Percentiles rank a stretch among this genome's conserved stretches.
These are phyloP conservation scores for Aureobasidium uvarum DNA, from an alignment of 2,329 filamentous ascomycete genomes.

Conservation along the genomic window DNA sequence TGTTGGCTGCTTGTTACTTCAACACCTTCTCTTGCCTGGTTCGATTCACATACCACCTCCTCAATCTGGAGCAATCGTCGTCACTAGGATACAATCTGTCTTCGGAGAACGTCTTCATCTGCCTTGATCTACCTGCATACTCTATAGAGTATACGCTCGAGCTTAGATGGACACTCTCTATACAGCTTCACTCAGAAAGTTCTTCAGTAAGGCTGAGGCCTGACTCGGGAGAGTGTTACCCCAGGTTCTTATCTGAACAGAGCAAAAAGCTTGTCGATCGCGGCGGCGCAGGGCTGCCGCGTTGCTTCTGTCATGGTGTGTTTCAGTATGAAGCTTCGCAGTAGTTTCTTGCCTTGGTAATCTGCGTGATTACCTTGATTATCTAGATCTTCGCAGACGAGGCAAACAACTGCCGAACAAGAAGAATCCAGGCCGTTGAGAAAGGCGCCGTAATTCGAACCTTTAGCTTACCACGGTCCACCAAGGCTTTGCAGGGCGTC, in stretches of 20 bases:
- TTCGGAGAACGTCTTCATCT: no score
- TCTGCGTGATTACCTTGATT: neutral
- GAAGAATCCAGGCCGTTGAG: neutral
- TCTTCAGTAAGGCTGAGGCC: neutral
- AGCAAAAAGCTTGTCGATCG: constrained; percentile 19
- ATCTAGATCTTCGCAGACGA: neutral
- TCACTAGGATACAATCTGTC: no score
- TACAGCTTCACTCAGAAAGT: neutral
- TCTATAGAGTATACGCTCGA: neutral
- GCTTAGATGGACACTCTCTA: neutral
- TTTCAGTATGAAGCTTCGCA: constrained; percentile 4
- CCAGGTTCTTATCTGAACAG: neutral
- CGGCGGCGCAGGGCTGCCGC: neutral
- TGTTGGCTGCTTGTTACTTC: neutral
- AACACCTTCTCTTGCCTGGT: no score
- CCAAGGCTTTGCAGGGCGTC: neutral
- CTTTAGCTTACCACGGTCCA: constrained; percentile 2
- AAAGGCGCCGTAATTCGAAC: neutral
- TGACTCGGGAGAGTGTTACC: constrained; percentile 2
- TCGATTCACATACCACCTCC: no score
- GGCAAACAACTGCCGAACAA: constrained; percentile 7
- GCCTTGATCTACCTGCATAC: no score
- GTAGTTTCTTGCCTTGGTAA: neutral
- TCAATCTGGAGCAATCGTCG: no score
- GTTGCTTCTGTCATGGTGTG: constrained; percentile 10